Percentiles rank a stretch among this genome's conserved stretches.
Conservation (phyloP, 192 early-diverging fungal species). For the Umbelopsis ramanniana region DNA sequence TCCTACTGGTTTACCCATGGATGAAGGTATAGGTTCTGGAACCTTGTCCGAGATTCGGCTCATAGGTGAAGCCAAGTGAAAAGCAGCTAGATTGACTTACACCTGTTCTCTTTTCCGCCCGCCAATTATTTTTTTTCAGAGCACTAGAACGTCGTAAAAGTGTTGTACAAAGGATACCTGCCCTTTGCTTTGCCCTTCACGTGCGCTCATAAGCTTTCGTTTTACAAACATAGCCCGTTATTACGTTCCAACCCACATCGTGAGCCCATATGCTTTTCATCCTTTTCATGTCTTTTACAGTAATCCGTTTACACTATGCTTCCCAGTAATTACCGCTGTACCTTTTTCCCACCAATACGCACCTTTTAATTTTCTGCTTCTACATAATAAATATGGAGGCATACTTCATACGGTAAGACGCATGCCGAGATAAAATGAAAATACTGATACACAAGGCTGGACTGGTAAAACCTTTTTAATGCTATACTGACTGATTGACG, state of each 20-base stretch:
- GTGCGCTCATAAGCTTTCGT: background rate
- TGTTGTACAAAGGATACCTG: background rate
- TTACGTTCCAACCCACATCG: no score
- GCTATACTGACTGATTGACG: no score
- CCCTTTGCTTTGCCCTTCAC: no score
- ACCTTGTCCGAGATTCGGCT: conserved; percentile 18
- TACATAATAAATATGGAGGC: background rate
- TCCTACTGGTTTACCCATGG: conserved; percentile 8
- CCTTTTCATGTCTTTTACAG: no score
- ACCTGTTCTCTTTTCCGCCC: background rate
- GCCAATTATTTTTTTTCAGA: background rate
- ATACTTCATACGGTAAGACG: background rate
- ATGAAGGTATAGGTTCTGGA: conserved; percentile 13
- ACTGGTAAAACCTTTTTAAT: background rate
- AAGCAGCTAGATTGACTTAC: background rate
- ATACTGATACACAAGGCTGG: background rate
- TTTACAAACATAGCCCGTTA: background rate
- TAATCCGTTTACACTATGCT: no score
- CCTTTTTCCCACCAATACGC: no score
- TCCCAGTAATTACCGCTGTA: no score
- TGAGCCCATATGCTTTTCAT: no score
- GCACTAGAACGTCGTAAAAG: no score
- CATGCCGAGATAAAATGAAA: background rate
- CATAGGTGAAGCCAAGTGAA: conserved; percentile 22
- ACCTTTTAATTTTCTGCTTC: no score